A percentile compares a stretch with the other conserved stretches of the same genome.
Conservation (phyloP, 2,329 filamentous ascomycete genomes). For the Lachnellula hyalina region DNA sequence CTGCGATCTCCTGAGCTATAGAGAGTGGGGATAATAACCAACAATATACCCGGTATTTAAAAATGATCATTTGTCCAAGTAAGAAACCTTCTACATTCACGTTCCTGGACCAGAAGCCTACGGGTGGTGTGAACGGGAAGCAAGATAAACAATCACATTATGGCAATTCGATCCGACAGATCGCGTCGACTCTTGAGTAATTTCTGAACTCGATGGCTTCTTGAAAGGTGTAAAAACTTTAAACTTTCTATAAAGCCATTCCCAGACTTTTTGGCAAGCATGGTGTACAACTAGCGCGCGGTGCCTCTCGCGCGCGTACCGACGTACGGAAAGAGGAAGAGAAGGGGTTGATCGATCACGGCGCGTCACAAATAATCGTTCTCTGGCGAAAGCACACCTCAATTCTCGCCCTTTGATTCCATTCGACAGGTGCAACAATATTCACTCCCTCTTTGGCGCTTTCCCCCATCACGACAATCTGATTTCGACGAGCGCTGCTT, state of each 20-base stretch:
- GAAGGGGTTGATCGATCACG: neutral
- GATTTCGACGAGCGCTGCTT: neutral
- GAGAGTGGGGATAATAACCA: slow-evolving; percentile 5
- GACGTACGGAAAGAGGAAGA: neutral
- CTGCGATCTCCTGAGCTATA: neutral
- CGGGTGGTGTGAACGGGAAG: neutral
- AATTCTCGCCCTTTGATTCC: neutral
- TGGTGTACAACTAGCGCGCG: too few species aligned
- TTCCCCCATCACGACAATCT: too few species aligned
- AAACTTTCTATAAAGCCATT: too few species aligned
- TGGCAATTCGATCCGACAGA: neutral
- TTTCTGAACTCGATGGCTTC: neutral
- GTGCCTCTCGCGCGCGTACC: too few species aligned
- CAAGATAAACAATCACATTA: neutral
- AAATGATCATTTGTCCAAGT: neutral
- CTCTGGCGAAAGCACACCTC: neutral
- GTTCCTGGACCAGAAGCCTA: too few species aligned
- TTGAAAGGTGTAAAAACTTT: too few species aligned
- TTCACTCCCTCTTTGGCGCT: neutral
- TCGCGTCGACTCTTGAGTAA: too few species aligned
- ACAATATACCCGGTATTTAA: neutral
- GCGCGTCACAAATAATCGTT: neutral
- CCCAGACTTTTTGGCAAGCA: too few species aligned
- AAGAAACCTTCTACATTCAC: neutral
- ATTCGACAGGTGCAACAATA: neutral